These are phyloP conservation scores for Aspergillus aculeatinus DNA, from an alignment of 2,329 filamentous ascomycete species.

Conservation along the genomic window DNA sequence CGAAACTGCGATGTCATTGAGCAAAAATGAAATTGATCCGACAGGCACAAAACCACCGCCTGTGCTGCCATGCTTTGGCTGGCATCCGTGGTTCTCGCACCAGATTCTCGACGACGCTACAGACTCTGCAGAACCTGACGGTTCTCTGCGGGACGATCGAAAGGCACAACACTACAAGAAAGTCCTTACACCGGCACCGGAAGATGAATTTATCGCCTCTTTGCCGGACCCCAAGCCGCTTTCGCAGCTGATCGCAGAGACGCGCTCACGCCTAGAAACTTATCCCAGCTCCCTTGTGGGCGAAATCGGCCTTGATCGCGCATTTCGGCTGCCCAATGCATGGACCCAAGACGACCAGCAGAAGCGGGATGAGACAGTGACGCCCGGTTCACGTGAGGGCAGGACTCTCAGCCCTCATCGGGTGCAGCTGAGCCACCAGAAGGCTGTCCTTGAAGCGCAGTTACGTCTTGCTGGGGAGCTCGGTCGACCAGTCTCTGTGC, in stretches of 20 bases:
- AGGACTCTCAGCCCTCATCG: conserved; percentile 57
- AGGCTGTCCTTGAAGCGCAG: conserved; percentile 56
- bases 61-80: conserved; percentile 63
- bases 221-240: conserved; percentile 57
- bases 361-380: conserved; percentile 43
- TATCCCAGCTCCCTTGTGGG: conserved; percentile 60
- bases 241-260: conserved; percentile 52
- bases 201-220: conserved; percentile 49
- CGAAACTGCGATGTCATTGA: conserved; percentile 43
- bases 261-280: conserved; percentile 46
- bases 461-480: conserved; percentile 59
- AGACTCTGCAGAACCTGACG: conserved; percentile 20
- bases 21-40: conserved; percentile 33
- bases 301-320: conserved; percentile 62
- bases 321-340: conserved; percentile 59
- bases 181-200: conserved; percentile 50
- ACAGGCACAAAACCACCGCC: conserved; percentile 36
- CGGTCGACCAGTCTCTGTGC: conserved; percentile 58
- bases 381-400: conserved; percentile 61
- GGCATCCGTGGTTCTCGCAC: conserved; percentile 69
- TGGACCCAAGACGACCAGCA: conserved; percentile 42
- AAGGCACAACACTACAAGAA: conserved; percentile 54
- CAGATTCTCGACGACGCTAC: conserved; percentile 53
- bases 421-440: conserved; percentile 59
- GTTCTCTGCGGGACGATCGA: conserved; percentile 18